Conservation (phyloP, 495 filamentous ascomycete genomes). For the Neurospora discreta region DNA sequence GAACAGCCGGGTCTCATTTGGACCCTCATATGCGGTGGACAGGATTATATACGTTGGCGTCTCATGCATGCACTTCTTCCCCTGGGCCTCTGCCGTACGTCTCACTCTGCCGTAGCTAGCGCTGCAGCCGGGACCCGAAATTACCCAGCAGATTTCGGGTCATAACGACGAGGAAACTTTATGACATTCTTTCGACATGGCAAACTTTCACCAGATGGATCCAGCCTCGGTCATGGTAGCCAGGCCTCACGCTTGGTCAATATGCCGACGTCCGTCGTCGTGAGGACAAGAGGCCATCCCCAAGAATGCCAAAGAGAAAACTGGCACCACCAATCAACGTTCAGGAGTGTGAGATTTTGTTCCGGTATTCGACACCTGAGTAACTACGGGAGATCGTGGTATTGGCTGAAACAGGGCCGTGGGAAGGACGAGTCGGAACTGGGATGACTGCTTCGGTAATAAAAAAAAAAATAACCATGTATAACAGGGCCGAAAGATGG, state of each 20-base stretch:
- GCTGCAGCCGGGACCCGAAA: background rate
- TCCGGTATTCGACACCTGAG: background rate
- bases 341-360: background rate
- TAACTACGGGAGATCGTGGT: background rate
- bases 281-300: background rate
- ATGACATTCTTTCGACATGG: background rate
- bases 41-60: background rate
- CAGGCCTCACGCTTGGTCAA: too few relatives aligned
- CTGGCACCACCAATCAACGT: background rate
- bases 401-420: background rate
- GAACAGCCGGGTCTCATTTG: background rate
- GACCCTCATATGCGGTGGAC: background rate
- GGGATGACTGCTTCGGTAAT: background rate
- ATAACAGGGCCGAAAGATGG: background rate
- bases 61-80: background rate
- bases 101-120: background rate
- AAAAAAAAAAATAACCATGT: background rate
- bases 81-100: background rate
- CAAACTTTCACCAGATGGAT: background rate
- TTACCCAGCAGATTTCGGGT: background rate
- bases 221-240: background rate
- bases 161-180: background rate
- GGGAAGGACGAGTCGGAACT: background rate
- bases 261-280: background rate
- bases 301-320: background rate